These are phyloP conservation scores for Glaciozyma martinii DNA, from an alignment of 768 basidiomycete genomes.

Conservation along the genomic window DNA sequence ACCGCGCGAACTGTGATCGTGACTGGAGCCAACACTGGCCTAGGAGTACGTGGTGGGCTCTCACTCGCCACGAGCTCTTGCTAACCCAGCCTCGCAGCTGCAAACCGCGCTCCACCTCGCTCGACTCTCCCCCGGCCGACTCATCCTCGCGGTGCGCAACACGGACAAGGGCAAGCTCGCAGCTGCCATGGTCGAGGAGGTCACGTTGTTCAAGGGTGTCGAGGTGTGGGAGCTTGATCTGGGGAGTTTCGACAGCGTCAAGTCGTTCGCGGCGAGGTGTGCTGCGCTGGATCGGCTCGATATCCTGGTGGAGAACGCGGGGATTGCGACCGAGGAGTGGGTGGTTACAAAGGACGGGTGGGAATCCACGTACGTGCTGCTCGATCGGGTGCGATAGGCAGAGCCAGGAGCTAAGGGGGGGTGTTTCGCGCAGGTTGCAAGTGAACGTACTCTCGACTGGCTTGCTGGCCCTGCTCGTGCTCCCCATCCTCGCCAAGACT, in stretches of 20 bases:
- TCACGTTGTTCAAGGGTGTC: constrained; percentile 37
- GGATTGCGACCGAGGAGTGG: constrained; percentile 9
- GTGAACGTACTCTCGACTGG: constrained; percentile 46
- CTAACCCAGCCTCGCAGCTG: not conserved
- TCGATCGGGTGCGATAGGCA: not conserved
- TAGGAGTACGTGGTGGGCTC: no score
- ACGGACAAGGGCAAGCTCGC: not conserved
- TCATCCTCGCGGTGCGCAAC: constrained; percentile 18
- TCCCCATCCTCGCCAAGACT: constrained; percentile 45
- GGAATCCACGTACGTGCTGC: constrained; percentile 41
- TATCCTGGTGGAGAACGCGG: not conserved
- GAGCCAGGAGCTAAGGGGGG: not conserved
- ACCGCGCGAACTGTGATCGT: no score
- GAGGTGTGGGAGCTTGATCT: constrained; percentile 46
- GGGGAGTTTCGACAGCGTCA: constrained; percentile 43
- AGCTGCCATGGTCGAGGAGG: not conserved
- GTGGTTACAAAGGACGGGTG: constrained; percentile 44
- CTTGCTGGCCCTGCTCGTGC: constrained; percentile 43
- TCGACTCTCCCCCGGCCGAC: not conserved
- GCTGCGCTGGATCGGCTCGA: constrained; percentile 43
- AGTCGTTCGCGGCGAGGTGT: constrained; percentile 42
- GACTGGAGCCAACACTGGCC: no score
- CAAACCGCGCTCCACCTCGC: constrained; percentile 11
- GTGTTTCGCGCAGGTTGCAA: constrained; percentile 41
- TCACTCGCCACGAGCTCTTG: no score